Evolutionary conservation across 2,329 filamentous ascomycete genomes (phyloP), one percentile per base, ranked within the genome.

Genomic region (Penicillium sp.): DNA sequence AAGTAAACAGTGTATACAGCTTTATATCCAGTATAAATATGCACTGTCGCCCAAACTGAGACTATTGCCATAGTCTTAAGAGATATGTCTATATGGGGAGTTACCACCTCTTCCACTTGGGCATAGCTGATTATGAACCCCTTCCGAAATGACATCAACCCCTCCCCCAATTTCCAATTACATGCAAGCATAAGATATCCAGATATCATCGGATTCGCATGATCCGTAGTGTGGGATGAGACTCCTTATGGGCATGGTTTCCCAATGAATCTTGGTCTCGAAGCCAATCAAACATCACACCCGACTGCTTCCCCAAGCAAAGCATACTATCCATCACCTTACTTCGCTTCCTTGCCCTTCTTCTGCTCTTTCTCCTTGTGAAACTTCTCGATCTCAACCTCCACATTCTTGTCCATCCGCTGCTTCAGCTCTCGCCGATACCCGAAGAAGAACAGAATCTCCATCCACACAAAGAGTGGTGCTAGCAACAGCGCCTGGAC

Each of bases 391-490:
- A 97, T 83, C 72, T 96, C 91, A 65, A 85, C 80, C 70, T 87
- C 77, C 3, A 97, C 91, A 37, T 84, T 86, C 72, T 88, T 87
- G 60, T 93, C 86, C 45, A 98, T 85, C 50, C 93, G 86, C 59
- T 84, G 83, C 78, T 93, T 92, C 65, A 99, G 81, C 74, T 96
- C 92, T 1, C 88, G 90, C 58, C 95, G 86, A 77, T 98, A 99
- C 49, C 95, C 95, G 50, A 96, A 85, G 69, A 83, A 87, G 80
- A 99, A 99, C 26, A 99, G 82, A 25, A 96, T 78, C 79, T 98
- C 93, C 67, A 99, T 89, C 91, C 95, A 99, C 57, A 98, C 93
- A 68, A 98, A 99, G 69, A 99, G 89, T 9, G 95, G 95, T 0
- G 95, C 95, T 25, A 98, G 82, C 70, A 98, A 93, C 62, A 98